A percentile compares a stretch with the other conserved stretches of the same genome.
Conservation (phyloP, 495 filamentous ascomycete species). For the Penicillium macrosclerotiorum region DNA sequence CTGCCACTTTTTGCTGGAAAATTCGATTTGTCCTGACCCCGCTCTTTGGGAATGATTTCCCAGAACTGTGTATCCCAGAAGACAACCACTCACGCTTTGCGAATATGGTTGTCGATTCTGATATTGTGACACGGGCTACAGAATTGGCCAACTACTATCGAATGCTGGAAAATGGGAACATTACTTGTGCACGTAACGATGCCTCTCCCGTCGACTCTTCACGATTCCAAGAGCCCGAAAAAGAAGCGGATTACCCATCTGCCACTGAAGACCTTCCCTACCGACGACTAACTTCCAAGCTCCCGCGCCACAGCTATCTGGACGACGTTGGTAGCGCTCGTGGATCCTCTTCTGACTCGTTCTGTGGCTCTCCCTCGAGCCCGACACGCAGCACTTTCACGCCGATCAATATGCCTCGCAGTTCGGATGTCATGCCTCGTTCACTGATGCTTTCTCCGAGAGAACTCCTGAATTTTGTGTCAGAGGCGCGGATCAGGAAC, state of each 20-base stretch:
- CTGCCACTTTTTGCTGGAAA: conserved; percentile 80
- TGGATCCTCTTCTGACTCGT: conserved; percentile 29
- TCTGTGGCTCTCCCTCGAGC: conserved; percentile 30
- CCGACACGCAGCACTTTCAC: conserved; percentile 27
- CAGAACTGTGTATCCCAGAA: conserved; percentile 63
- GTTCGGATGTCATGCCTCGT: conserved; percentile 11
- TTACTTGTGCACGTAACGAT: not conserved
- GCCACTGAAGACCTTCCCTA: conserved; percentile 3
- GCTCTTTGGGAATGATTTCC: conserved; percentile 81
- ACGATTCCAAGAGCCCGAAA: not conserved
- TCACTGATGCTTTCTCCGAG: conserved; percentile 8
- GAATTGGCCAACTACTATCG: conserved; percentile 52
- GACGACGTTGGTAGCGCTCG: conserved; percentile 23
- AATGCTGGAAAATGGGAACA: conserved; percentile 24
- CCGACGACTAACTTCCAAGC: not conserved
- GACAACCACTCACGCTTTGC: conserved; percentile 54
- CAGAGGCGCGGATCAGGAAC: not conserved
- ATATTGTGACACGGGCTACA: conserved; percentile 55
- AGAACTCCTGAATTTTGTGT: conserved; percentile 6
- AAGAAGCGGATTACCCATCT: conserved; percentile 2
- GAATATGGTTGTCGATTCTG: conserved; percentile 65
- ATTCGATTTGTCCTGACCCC: conserved; percentile 85
- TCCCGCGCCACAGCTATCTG: conserved; percentile 15
- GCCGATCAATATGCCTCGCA: conserved; percentile 35
- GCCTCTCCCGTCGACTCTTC: not conserved